Percentiles rank a stretch among this genome's conserved stretches.
Evolutionary conservation across 352 stramenopile species (phyloP).

Genomic region (Pythium oligandrum): DNA sequence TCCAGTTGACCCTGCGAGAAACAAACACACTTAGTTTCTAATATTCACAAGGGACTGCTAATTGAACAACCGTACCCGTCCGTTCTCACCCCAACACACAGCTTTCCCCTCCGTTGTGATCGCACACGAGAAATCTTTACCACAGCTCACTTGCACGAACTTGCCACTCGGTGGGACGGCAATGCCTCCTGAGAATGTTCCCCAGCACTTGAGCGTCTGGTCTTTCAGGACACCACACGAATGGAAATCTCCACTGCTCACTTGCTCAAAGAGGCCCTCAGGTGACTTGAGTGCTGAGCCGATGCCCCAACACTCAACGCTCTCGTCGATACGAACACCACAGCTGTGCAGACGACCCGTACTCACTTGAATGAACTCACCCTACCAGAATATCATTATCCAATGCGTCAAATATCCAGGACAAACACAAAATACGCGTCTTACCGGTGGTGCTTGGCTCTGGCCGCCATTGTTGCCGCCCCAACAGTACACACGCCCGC

Average conservation of each 20-base stretch:
- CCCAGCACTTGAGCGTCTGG: slow-evolving; percentile 73
- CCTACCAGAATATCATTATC: slow-evolving; percentile 11
- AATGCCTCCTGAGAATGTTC: slow-evolving; percentile 27
- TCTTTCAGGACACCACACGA: slow-evolving; percentile 79
- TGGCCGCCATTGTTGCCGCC: slow-evolving; percentile 59
- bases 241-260: slow-evolving; percentile 80
- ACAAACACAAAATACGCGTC: neutral
- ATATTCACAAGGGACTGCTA: no score
- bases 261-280: slow-evolving; percentile 70
- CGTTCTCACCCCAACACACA: slow-evolving; percentile 68
- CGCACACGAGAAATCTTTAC: slow-evolving; percentile 61
- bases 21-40: no score
- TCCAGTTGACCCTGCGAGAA: slow-evolving; percentile 42
- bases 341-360: slow-evolving; percentile 70
- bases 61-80: slow-evolving; percentile 18
- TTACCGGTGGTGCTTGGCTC: slow-evolving; percentile 34
- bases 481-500: slow-evolving; percentile 76
- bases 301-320: slow-evolving; percentile 70
- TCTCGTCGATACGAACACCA: slow-evolving; percentile 72
- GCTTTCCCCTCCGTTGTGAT: slow-evolving; percentile 42
- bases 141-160: slow-evolving; percentile 77
- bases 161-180: slow-evolving; percentile 34
- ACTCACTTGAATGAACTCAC: slow-evolving; percentile 79
- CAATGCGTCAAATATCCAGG: neutral
- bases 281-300: slow-evolving; percentile 43